Evolutionary conservation across 345 rosid genomes (phyloP).

Genomic region (Clausena lansium): DNA sequence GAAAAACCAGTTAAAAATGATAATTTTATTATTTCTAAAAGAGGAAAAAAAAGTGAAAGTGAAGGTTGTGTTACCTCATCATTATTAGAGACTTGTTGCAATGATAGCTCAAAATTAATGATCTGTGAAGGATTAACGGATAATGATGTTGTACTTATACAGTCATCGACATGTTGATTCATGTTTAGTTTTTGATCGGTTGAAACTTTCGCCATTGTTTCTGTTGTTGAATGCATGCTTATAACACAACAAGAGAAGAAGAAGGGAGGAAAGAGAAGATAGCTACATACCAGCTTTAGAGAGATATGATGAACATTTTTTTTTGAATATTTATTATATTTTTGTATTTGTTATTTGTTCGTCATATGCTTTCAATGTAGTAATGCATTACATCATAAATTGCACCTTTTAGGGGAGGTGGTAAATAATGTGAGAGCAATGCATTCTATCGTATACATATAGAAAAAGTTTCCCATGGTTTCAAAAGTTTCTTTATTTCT

Average conservation of each 20-base stretch:
- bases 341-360: background rate
- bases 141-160: background rate
- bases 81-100: background rate
- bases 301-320: background rate
- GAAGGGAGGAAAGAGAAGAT: no score
- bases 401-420: background rate
- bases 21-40: no score
- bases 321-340: no score
- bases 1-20: no score
- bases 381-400: background rate
- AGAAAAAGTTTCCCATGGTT: no score
- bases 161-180: background rate
- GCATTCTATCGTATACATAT: background rate
- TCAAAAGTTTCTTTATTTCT: background rate
- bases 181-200: background rate
- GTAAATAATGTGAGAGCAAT: background rate
- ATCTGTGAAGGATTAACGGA: background rate
- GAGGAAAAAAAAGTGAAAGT: background rate
- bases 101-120: background rate
- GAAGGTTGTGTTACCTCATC: background rate
- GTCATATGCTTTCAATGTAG: background rate
- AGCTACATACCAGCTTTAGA: background rate
- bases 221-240: background rate
- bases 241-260: background rate
- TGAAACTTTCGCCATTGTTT: background rate